Conservation (phyloP, 345 rosid genomes). For the Bretschneidera sinensis region DNA sequence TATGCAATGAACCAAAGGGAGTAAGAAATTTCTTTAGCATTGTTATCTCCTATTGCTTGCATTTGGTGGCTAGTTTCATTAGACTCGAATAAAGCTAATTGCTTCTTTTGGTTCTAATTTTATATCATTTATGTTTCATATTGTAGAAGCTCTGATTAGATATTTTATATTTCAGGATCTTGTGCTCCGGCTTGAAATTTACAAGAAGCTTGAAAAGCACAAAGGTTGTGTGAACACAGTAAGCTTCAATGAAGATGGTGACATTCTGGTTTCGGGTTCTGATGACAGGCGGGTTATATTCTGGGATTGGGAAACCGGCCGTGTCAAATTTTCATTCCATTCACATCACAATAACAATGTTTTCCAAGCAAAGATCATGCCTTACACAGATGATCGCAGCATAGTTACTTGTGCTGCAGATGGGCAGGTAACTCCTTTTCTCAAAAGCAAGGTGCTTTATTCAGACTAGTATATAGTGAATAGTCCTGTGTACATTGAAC, state of each 20-base stretch:
- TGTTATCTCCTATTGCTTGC: too few species aligned
- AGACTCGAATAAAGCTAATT: background rate
- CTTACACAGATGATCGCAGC: constrained; percentile 68
- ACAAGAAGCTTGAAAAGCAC: constrained; percentile 62
- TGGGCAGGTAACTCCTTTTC: constrained; percentile 54
- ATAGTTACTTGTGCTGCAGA: constrained; percentile 92
- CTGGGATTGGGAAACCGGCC: constrained; percentile 84
- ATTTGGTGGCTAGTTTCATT: too few species aligned
- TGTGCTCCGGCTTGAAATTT: constrained; percentile 56
- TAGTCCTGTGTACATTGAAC: background rate
- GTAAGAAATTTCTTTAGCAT: too few species aligned
- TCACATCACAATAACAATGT: constrained; percentile 72
- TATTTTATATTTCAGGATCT: constrained; percentile 46
- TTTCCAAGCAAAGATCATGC: constrained; percentile 86
- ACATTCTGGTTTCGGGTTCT: constrained; percentile 70
- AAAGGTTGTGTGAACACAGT: constrained; percentile 79
- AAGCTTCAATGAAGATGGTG: constrained; percentile 60
- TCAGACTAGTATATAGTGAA: background rate
- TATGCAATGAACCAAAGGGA: too few species aligned
- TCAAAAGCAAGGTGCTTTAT: background rate
- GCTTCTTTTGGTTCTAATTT: background rate
- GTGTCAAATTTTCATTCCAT: constrained; percentile 52
- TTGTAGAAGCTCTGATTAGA: constrained; percentile 6
- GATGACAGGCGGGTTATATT: constrained; percentile 67
- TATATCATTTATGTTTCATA: background rate